Conservation (phyloP, 345 rosid genomes). For the Populus simonii region DNA sequence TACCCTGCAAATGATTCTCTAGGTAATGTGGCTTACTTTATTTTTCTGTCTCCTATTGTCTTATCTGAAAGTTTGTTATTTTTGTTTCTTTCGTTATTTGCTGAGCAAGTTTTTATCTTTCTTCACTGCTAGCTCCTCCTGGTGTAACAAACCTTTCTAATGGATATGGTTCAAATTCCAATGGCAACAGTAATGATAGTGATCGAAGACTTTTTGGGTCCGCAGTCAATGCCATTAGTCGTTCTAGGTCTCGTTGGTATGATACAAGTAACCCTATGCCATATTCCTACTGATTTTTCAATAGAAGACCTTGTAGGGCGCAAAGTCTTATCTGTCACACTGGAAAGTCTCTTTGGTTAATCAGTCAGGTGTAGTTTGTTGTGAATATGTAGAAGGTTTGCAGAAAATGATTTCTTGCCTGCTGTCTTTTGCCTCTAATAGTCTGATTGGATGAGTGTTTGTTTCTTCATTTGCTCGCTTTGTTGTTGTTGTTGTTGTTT, state of each 20-base stretch:
- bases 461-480: no score
- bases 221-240: slow-evolving; percentile 49
- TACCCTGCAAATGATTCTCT: slow-evolving; percentile 11
- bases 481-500: no score
- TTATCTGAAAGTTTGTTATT: background rate
- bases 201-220: slow-evolving; percentile 66
- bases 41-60: background rate
- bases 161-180: slow-evolving; percentile 48
- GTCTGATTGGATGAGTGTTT: no score
- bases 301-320: background rate
- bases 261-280: slow-evolving; percentile 37
- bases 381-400: slow-evolving; percentile 14
- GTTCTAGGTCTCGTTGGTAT: slow-evolving; percentile 54
- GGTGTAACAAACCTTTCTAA: slow-evolving; percentile 48
- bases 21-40: slow-evolving; percentile 1
- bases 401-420: background rate
- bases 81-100: slow-evolving; percentile 4
- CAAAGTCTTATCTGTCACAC: background rate
- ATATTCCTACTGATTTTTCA: slow-evolving; percentile 30
- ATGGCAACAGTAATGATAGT: slow-evolving; percentile 48
- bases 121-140: slow-evolving; percentile 50
- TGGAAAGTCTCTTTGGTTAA: background rate
- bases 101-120: slow-evolving; percentile 21
- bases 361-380: background rate
- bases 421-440: background rate